These are phyloP conservation scores for Colletotrichum kahawae DNA, from an alignment of 2,329 filamentous ascomycete species.

Conservation along the genomic window DNA sequence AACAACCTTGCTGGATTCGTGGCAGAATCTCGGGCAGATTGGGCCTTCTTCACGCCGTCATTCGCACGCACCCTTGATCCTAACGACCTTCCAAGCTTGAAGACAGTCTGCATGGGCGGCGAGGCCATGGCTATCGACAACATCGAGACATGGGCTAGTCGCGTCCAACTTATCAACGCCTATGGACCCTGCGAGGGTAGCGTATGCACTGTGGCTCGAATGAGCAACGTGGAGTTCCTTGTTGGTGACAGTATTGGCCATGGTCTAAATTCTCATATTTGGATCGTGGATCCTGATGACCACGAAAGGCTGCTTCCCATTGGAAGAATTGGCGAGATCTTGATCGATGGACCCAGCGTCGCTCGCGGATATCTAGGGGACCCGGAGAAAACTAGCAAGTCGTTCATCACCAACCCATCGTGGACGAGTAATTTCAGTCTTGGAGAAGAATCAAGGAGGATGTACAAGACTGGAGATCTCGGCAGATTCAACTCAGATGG, in stretches of 20 bases:
- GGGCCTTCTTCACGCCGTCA: slow-evolving; percentile 15
- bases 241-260: background rate
- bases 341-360: slow-evolving; percentile 31
- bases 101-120: slow-evolving; percentile 10
- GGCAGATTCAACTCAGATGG: slow-evolving; percentile 4
- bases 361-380: slow-evolving; percentile 22
- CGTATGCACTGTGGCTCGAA: slow-evolving; percentile 13
- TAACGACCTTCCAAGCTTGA: background rate
- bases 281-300: slow-evolving; percentile 30
- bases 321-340: slow-evolving; percentile 30
- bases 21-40: background rate
- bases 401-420: background rate
- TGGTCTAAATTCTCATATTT: slow-evolving; percentile 13
- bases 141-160: background rate
- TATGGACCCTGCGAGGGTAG: slow-evolving; percentile 14
- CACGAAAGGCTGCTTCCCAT: slow-evolving; percentile 26
- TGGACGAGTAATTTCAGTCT: background rate
- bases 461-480: slow-evolving; percentile 23
- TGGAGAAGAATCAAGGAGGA: background rate
- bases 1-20: slow-evolving; percentile 27
- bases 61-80: slow-evolving; percentile 9
- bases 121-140: slow-evolving; percentile 8
- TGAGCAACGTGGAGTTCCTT: background rate
- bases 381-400: background rate
- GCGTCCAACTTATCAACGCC: slow-evolving; percentile 3